Evolutionary conservation across 495 filamentous ascomycete species (phyloP).

Genomic region (Parathielavia hyrcaniae): DNA sequence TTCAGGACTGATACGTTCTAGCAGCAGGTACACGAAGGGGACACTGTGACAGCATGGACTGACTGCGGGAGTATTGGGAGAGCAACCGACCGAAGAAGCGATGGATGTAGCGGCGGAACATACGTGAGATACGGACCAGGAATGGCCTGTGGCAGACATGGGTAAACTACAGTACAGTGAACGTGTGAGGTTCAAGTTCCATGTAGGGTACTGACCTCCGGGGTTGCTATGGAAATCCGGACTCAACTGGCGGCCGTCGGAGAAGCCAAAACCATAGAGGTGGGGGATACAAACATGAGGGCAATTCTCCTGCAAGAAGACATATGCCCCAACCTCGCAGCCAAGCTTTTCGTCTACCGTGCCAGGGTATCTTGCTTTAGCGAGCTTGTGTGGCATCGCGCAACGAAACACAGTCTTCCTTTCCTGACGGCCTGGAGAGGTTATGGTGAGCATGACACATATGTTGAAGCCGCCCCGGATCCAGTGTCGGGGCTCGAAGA

Average conservation of each 20-base stretch:
- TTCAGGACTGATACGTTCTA: background rate
- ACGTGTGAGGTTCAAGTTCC: no score
- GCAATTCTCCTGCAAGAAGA: constrained; percentile 36
- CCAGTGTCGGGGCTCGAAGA: background rate
- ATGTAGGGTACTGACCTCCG: no score
- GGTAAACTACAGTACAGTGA: no score
- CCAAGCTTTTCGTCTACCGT: constrained; percentile 39
- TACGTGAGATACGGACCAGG: background rate
- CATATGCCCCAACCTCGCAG: constrained; percentile 35
- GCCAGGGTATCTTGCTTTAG: constrained; percentile 27
- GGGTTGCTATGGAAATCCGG: background rate
- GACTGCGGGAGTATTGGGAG: background rate
- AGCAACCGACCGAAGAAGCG: background rate
- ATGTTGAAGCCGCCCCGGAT: constrained; percentile 4
- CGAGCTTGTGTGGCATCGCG: constrained; percentile 35
- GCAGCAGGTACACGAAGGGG: background rate
- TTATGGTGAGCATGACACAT: background rate
- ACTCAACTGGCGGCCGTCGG: background rate
- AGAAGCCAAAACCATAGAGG: constrained; percentile 34
- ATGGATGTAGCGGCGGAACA: background rate
- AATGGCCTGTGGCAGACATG: background rate
- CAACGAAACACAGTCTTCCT: no score
- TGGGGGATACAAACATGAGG: constrained; percentile 32
- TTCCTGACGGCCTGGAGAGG: no score
- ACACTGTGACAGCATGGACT: background rate